These are phyloP conservation scores for Trichosporon coremiiforme DNA, from an alignment of 1,284 basidiomycete species.

Conservation along the genomic window DNA sequence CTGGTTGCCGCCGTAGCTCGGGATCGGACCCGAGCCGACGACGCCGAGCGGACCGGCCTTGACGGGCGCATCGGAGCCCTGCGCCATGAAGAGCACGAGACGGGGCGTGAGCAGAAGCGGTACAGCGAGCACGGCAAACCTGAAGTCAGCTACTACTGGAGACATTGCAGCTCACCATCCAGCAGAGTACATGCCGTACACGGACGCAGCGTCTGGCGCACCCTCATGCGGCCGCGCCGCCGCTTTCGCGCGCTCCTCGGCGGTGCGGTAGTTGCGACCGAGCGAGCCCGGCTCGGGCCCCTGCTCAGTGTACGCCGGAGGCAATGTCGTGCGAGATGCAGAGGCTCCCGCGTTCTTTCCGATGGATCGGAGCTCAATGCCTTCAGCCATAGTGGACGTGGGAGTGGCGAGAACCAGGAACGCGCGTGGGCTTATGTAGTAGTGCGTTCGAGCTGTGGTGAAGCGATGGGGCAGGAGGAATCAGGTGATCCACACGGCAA, in stretches of 20 bases:
- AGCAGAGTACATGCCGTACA: conserved; percentile 43
- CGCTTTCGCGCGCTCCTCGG: conserved; percentile 50
- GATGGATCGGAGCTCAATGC: conserved; percentile 19
- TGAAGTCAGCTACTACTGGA: conserved; percentile 26
- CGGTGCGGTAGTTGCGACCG: conserved; percentile 40
- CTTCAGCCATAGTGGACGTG: conserved; percentile 9
- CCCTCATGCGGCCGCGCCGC: conserved; percentile 46
- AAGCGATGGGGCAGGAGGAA: background rate
- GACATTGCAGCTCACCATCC: conserved; percentile 38
- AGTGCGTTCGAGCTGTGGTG: background rate
- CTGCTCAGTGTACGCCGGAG: conserved; percentile 24
- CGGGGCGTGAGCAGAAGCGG: conserved; percentile 54
- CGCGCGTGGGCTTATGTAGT: background rate
- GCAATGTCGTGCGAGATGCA: conserved; percentile 4
- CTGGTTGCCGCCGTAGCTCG: conserved; percentile 38
- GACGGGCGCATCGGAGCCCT: conserved; percentile 29
- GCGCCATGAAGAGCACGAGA: conserved; percentile 54
- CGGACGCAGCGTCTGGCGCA: conserved; percentile 41
- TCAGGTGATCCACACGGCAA: background rate
- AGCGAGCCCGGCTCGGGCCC: conserved; percentile 33
- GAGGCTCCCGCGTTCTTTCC: conserved; percentile 11
- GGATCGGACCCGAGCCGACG: conserved; percentile 17
- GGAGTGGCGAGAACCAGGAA: background rate
- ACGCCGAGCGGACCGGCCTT: conserved; percentile 16
- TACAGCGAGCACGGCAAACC: conserved; percentile 47